Evolutionary conservation across 345 rosid species (phyloP), one percentile per base, ranked within the genome.

Genomic region (Camelina hispida): DNA sequence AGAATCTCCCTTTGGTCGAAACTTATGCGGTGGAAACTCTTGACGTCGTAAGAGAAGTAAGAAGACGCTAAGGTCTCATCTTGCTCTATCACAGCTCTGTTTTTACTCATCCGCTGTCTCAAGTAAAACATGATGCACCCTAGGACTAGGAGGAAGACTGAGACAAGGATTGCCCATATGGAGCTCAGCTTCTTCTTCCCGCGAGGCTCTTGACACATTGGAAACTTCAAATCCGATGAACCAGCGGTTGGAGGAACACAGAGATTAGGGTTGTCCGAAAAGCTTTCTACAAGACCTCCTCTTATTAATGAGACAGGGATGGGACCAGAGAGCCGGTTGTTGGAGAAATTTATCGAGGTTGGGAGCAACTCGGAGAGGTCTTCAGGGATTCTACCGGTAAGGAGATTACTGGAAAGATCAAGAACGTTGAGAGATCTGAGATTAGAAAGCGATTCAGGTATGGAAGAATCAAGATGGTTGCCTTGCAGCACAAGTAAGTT

Each of bases 281-380:
- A 87, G 84, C 97, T 91, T 71, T 94, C 96, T 11, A 75, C 74
- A 37, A 87, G 71, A n/a, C 97, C 95, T 48, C 85, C 93, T 76
- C 81, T 84, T 16, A 89, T 81, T 70, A 94, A 56, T n/a, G 86
- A 84, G 44, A 71, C 66, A 30, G 98, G 97, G 61, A 94, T 88
- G 12, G 97, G 91, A 65, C 97, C 98, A 4, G 94, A 89, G 35
- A 94, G 95, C 22, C 57, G 76, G 78, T 94, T 94, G 83, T 84
- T 87, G 13, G 97, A 81, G 73, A 91, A 89, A 78, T 89, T 87
- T 64, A 91, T 81, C 9, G 95, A 89, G 66, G 87, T 94, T 4
- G 95, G 94, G 76, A 87, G 76, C 80, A 94, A 62, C 22, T 83
- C 85, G 4, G 82, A 55, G 32, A 94, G 85, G 66, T 86, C 69